Base-by-base conservation (phyloP, 148 eudicot species). In the Rhododendron simsii region DNA sequence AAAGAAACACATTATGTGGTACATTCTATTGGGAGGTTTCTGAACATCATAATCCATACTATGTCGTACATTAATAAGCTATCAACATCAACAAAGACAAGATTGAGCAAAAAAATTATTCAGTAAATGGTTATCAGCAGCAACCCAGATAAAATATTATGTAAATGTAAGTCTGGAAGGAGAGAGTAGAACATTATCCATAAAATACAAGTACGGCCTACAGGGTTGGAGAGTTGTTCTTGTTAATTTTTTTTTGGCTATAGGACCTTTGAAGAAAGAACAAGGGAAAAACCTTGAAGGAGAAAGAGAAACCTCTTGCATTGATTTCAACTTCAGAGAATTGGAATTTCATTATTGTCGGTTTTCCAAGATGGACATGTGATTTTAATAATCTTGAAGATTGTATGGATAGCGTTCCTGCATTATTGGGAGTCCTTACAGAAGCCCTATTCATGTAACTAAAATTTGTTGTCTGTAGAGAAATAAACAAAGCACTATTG, bases 251-350 rank as follows among this genome's bases (percentile, higher is more conserved):
- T 33, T 55, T 35, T 6, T 80, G 14, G 26, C 30, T 67, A 10
- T 67, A n/a, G 41, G 63, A 30, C 23, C 82, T 50, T 48, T 80
- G 82, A 76, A 80, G 63, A 51, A 50, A 80, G 83, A 30, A 47
- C 1, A 50, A 26, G 21, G 45, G 71, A n/a, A 63, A 71, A 73
- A 30, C 33, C 44, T 73, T 63, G 26, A 63, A 23, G 69, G 69
- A 1, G 78, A 74, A 74, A 30, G 78, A 16, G 45, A 74, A 74
- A 33, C 44, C 78, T 74, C 78, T 69, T 5, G 21, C 78, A 30
- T 74, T 33, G 23, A 74, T 67, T 63, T 67, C 35, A 74, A 35
- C 78, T 13, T 33, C 41, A 35, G 78, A 74, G 37, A 35, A 35
- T 5, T 74, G 44, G 20, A 74, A 74, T 30, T 33, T 30, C 3